These are phyloP conservation scores for Dryadomyces sulphureus DNA, from an alignment of 2,329 filamentous ascomycete species.

Conservation along the genomic window DNA sequence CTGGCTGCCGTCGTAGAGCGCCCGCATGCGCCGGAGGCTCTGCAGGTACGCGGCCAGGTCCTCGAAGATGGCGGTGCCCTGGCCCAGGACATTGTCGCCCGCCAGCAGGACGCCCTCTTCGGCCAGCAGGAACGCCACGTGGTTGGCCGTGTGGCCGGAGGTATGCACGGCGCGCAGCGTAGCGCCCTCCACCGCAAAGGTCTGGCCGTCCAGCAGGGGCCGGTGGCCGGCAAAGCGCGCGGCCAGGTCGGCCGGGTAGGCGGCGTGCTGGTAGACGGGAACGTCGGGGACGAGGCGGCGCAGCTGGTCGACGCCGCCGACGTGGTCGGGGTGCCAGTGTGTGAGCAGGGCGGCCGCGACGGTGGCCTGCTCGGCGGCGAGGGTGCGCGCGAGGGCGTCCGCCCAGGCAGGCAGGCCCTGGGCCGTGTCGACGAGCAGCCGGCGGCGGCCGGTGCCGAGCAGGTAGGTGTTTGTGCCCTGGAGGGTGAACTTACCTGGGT, in stretches of 20 bases:
- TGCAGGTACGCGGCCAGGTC: conserved; percentile 46
- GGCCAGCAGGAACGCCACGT: conserved; percentile 46
- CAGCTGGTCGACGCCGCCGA: conserved; percentile 62
- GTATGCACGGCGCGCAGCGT: conserved; percentile 48
- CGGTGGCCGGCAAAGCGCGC: background rate
- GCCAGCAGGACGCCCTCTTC: conserved; percentile 60
- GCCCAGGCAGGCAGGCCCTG: conserved; percentile 69
- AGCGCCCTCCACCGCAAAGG: conserved; percentile 34
- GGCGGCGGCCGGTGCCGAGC: conserved; percentile 55
- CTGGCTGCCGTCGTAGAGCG: conserved; percentile 43
- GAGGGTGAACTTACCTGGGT: conserved; percentile 68
- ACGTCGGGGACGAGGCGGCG: conserved; percentile 42
- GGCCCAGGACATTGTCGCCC: conserved; percentile 60
- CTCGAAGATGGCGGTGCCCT: conserved; percentile 61
- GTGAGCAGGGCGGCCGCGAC: conserved; percentile 64
- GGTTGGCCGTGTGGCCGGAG: conserved; percentile 58
- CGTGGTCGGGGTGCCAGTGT: conserved; percentile 87
- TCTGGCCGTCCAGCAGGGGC: conserved; percentile 29
- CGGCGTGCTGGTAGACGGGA: conserved; percentile 45
- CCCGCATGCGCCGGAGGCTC: conserved; percentile 45
- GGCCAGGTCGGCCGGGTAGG: conserved; percentile 11
- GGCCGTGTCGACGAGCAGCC: conserved; percentile 81
- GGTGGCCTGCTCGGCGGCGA: conserved; percentile 52
- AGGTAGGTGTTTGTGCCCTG: conserved; percentile 92
- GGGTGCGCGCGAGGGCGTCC: conserved; percentile 43